Conservation (phyloP, 768 basidiomycete species). For the Fomitopsis pulvina region DNA sequence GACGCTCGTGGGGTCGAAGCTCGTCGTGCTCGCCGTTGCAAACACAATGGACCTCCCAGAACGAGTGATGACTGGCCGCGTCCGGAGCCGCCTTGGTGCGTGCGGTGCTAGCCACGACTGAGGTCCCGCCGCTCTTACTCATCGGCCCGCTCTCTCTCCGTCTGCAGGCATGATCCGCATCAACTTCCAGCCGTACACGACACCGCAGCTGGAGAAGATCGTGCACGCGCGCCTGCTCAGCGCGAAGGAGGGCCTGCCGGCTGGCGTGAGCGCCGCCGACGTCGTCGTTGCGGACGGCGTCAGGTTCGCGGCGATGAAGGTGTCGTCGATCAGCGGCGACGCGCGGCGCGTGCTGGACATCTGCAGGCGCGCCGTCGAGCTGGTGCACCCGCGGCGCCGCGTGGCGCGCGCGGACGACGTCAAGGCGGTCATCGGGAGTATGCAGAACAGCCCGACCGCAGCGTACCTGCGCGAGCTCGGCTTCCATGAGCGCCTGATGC, state of each 20-base stretch:
- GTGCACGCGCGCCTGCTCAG: conserved; percentile 73
- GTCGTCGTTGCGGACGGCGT: conserved; percentile 67
- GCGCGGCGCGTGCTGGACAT: conserved; percentile 91
- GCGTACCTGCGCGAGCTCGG: conserved; percentile 77
- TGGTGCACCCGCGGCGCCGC: conserved; percentile 44
- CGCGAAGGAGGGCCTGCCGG: conserved; percentile 41
- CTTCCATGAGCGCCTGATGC: conserved; percentile 83
- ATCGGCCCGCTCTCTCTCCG: not conserved
- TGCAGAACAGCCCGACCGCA: conserved; percentile 90
- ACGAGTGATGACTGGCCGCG: conserved; percentile 85
- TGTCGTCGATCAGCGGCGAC: conserved; percentile 83
- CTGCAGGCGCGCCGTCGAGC: conserved; percentile 85
- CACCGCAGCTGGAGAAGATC: conserved; percentile 66
- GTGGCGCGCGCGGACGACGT: conserved; percentile 68
- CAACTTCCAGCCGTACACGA: conserved; percentile 87
- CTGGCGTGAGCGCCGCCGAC: conserved; percentile 39
- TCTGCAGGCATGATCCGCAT: conserved; percentile 92
- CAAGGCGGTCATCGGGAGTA: conserved; percentile 67
- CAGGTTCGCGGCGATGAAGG: conserved; percentile 76
- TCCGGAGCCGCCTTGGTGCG: conserved; percentile 85
- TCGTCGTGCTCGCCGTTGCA: conserved; percentile 94
- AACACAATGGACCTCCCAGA: conserved; percentile 99
- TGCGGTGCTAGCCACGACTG: not conserved
- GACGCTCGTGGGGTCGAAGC: conserved; percentile 76
- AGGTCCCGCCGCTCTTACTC: not conserved